Evolutionary conservation across 306 rosid species (phyloP), one percentile per base, ranked within the genome.

Genomic region (Canavalia ensiformis): DNA sequence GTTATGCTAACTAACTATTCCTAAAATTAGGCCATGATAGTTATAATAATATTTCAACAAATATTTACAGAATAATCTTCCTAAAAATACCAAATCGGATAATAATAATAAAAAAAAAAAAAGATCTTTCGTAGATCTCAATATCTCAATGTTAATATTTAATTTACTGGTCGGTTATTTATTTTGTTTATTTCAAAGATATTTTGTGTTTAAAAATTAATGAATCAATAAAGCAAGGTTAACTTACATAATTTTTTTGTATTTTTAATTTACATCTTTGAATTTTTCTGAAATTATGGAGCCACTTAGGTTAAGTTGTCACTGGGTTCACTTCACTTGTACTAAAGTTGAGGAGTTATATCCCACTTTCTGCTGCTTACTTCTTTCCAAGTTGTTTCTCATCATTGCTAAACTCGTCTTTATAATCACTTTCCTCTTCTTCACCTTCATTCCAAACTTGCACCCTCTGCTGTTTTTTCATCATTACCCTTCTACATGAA

Each of bases 281-380:
- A 80, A 46, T 60, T 79, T 52, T 49, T 45, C 18, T 2, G 25
- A 47, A 47, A 33, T 45, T 69, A 59, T 34, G 73, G 30, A 71
- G 84, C 60, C 41, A 29, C 71, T 50, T 49, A 1, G 2, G 83
- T 64, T 18, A 58, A 60, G 68, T 73, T 74, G 68, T 33, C 33
- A 6, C 9, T 35, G 37, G 74, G 62, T 62, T 55, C 74, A 74
- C 25, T 18, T 72, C 64, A 4, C 55, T 39, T 4, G 82, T 82
- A 87, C 47, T 84, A 71, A 66, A 68, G 77, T 68, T 75, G 73
- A 11, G 82, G 62, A 39, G 5, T 34, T 12, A 12, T 34, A 9
- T 33, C 45, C 80, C 78, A 84, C 78, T 74, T 86, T 75, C 65
- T 59, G 60, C 82, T 88, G 33, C 78, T 81, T 81, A 88, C 84